Evolutionary conservation across 257 asterid species (phyloP).

Genomic region (Ajuga chamaepitys): DNA sequence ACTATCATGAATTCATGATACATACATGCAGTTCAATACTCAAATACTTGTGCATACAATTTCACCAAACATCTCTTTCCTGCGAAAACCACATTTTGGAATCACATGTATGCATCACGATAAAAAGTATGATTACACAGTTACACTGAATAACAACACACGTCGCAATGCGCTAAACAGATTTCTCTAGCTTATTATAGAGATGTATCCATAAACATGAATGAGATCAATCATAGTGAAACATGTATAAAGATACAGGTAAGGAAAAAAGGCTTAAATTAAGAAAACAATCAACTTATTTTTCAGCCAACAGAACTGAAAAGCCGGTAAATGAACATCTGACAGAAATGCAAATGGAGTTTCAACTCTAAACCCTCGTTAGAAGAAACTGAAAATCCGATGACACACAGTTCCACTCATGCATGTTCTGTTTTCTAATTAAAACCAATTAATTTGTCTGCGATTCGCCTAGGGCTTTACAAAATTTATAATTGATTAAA

Average conservation of each 20-base stretch:
- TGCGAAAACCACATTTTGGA: not conserved
- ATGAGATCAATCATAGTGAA: not conserved
- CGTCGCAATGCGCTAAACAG: not conserved
- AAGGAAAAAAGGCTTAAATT: not conserved
- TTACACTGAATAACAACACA: not conserved
- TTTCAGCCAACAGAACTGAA: not conserved
- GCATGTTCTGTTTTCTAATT: not conserved
- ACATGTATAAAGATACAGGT: not conserved
- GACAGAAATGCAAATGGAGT: not conserved
- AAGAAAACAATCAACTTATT: not conserved
- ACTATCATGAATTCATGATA: too few species aligned
- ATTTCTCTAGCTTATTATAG: too few species aligned
- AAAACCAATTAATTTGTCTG: not conserved
- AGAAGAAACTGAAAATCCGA: not conserved
- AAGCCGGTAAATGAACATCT: not conserved
- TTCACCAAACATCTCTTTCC: not conserved
- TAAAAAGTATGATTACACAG: too few species aligned
- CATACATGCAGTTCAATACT: not conserved
- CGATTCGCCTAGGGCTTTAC: not conserved
- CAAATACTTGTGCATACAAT: not conserved
- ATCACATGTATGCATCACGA: not conserved
- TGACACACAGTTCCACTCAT: not conserved
- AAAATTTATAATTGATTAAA: not conserved
- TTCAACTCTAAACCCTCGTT: not conserved
- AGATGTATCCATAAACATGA: too few species aligned